phyloP scores from a whole-genome alignment of 1,284 basidiomycete species.

The Tylopilus sp. region DNA sequence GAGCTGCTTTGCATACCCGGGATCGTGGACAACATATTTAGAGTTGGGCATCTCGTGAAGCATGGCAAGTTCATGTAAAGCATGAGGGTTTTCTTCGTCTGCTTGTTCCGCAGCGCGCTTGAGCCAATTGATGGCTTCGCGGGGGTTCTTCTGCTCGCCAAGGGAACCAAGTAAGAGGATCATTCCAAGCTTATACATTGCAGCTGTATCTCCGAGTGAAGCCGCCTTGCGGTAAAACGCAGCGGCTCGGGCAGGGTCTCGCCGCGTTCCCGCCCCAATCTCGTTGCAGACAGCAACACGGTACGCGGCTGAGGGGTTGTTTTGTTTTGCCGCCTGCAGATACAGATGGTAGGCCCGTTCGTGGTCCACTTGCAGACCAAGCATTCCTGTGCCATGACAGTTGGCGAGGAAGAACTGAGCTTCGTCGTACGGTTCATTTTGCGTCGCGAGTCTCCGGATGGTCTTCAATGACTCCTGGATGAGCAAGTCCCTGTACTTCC shows the following conservation, averaged over 20 bases:
- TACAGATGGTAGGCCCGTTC: slow-evolving; percentile 99
- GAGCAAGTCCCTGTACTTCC: slow-evolving; percentile 89
- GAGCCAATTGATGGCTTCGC: slow-evolving; percentile 94
- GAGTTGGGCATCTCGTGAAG: slow-evolving; percentile 80
- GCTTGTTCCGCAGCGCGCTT: slow-evolving; percentile 95
- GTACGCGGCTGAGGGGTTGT: slow-evolving; percentile 93
- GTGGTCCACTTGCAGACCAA: slow-evolving; percentile 94
- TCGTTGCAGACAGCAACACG: slow-evolving; percentile 99
- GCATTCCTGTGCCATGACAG: slow-evolving; percentile 92
- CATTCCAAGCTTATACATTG: slow-evolving; percentile 99
- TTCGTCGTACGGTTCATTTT: slow-evolving; percentile 87
- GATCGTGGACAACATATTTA: slow-evolving; percentile 67
- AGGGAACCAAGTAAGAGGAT: slow-evolving; percentile 86
- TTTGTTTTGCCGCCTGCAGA: slow-evolving; percentile 95
- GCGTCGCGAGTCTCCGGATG: slow-evolving; percentile 87
- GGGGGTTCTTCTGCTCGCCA: slow-evolving; percentile 80
- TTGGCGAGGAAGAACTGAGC: slow-evolving; percentile 99
- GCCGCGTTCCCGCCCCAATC: slow-evolving; percentile 96
- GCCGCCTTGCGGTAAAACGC: slow-evolving; percentile 98
- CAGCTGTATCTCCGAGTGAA: slow-evolving; percentile 93
- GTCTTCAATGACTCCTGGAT: slow-evolving; percentile 90
- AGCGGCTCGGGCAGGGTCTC: slow-evolving; percentile 84
- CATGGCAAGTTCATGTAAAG: slow-evolving; percentile 93
- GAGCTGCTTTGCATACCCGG: slow-evolving; percentile 78
- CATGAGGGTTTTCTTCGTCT: slow-evolving; percentile 98